These are phyloP conservation scores for Hamigera avellanea DNA, from an alignment of 495 filamentous ascomycete species.

Conservation along the genomic window DNA sequence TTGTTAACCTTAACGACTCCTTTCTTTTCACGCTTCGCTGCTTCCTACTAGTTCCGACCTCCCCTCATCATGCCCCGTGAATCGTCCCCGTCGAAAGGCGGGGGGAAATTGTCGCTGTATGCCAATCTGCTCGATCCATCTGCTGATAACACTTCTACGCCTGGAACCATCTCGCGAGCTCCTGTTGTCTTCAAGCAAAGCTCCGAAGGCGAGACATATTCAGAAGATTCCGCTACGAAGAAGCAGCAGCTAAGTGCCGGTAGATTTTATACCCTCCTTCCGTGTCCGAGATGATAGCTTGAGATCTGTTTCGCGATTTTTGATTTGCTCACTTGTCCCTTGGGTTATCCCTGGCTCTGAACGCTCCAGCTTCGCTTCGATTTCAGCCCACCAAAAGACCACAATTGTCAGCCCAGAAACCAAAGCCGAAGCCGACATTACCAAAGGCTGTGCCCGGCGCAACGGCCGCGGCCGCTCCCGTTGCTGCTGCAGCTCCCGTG, in stretches of 20 bases:
- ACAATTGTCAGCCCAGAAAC: constrained; percentile 54
- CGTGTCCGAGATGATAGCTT: constrained; percentile 3
- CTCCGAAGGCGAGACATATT: constrained; percentile 32
- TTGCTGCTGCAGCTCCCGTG: constrained; percentile 14
- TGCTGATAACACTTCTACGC: constrained; percentile 29
- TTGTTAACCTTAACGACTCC: too few relatives aligned
- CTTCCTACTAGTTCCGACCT: neutral
- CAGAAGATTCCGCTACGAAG: constrained; percentile 50
- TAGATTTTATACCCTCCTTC: constrained; percentile 35
- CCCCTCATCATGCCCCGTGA: constrained; percentile 24
- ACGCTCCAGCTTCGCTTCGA: constrained; percentile 53
- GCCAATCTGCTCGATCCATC: constrained; percentile 49
- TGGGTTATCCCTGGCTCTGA: constrained; percentile 16
- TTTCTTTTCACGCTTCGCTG: neutral
- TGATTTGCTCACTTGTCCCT: constrained; percentile 39
- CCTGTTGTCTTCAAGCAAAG: constrained; percentile 66
- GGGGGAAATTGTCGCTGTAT: constrained; percentile 46
- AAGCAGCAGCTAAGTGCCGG: constrained; percentile 65
- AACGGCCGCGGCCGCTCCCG: constrained; percentile 14
- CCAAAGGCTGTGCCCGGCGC: constrained; percentile 25
- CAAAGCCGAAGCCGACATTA: constrained; percentile 47
- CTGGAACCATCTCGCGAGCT: constrained; percentile 60
- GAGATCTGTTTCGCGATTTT: constrained; percentile 13
- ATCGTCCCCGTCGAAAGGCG: constrained; percentile 18
- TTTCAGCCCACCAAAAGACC: constrained; percentile 82